phyloP scores from a whole-genome alignment of 306 rosid genomes.

The Cicer cuneatum region DNA sequence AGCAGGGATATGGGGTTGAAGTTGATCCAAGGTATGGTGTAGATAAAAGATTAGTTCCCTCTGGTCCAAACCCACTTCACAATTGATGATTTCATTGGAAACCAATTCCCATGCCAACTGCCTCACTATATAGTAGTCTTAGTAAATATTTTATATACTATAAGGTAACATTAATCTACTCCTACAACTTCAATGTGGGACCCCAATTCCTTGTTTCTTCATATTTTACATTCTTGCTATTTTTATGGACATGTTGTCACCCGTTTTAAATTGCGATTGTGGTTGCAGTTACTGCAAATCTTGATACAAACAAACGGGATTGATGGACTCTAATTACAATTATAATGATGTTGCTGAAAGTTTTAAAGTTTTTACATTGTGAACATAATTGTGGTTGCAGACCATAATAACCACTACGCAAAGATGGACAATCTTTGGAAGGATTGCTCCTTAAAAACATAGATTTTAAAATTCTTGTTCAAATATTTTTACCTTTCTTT shows the following conservation, averaged over 20 bases:
- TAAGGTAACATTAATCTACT: constrained; percentile 25
- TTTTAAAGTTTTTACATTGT: no score
- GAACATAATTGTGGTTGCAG: no score
- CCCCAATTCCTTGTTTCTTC: constrained; percentile 22
- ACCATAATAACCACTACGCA: neutral
- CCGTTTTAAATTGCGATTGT: no score
- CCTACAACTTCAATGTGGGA: constrained; percentile 28
- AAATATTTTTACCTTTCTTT: constrained; percentile 32
- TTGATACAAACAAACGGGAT: no score
- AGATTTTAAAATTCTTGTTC: constrained; percentile 10
- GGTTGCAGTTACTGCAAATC: no score
- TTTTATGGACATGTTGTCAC: no score
- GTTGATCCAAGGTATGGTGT: constrained; percentile 75
- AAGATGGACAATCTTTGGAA: constrained; percentile 46
- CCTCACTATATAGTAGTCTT: neutral
- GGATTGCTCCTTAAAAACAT: neutral
- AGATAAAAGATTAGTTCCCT: constrained; percentile 85
- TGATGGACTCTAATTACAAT: no score
- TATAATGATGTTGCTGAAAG: no score
- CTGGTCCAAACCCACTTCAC: constrained; percentile 98
- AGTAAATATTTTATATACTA: neutral
- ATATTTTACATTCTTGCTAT: constrained; percentile 37
- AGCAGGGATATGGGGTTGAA: constrained; percentile 47
- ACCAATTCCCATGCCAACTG: constrained; percentile 16
- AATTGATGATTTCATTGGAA: constrained; percentile 45